Conservation (phyloP, 2,329 filamentous ascomycete genomes). For the Aquanectria penicillioides region DNA sequence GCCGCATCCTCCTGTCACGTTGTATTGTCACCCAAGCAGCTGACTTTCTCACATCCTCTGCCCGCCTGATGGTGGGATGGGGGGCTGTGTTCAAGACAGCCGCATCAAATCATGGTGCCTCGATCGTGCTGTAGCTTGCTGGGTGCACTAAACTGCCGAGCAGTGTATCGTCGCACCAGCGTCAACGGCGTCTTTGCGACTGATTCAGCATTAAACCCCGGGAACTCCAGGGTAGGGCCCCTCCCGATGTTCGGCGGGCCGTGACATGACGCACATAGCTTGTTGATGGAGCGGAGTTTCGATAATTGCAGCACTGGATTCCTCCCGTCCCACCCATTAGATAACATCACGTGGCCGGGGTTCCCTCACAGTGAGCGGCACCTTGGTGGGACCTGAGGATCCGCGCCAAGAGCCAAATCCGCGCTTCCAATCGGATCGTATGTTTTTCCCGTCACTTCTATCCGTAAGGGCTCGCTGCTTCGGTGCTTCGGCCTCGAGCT, state of each 20-base stretch:
- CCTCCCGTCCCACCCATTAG: constrained; percentile 3
- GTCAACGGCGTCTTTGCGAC: too few relatives aligned
- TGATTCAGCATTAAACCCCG: too few relatives aligned
- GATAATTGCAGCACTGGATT: too few relatives aligned
- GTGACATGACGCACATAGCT: constrained; percentile 10
- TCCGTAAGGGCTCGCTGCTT: constrained; percentile 2
- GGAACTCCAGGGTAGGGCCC: constrained; percentile 15
- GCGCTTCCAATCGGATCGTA: constrained; percentile 17
- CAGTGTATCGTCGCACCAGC: too few relatives aligned
- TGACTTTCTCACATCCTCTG: constrained; percentile 4
- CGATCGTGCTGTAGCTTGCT: too few relatives aligned
- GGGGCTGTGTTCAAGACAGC: constrained; percentile 5
- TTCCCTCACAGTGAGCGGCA: background rate
- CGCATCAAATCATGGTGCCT: background rate
- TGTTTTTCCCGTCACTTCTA: constrained; percentile 17
- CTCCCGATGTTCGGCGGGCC: constrained; percentile 2
- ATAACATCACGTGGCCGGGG: constrained; percentile 25
- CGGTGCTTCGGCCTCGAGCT: constrained; percentile 8
- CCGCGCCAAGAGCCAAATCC: too few relatives aligned
- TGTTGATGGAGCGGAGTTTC: too few relatives aligned
- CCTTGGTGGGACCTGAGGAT: too few relatives aligned
- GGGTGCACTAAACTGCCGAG: too few relatives aligned
- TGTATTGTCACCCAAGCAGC: constrained; percentile 15
- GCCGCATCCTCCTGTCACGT: constrained; percentile 16
- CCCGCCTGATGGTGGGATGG: constrained; percentile 3